Evolutionary conservation across 2,329 filamentous ascomycete species (phyloP).

Genomic region (Cladophialophora psammophila): DNA sequence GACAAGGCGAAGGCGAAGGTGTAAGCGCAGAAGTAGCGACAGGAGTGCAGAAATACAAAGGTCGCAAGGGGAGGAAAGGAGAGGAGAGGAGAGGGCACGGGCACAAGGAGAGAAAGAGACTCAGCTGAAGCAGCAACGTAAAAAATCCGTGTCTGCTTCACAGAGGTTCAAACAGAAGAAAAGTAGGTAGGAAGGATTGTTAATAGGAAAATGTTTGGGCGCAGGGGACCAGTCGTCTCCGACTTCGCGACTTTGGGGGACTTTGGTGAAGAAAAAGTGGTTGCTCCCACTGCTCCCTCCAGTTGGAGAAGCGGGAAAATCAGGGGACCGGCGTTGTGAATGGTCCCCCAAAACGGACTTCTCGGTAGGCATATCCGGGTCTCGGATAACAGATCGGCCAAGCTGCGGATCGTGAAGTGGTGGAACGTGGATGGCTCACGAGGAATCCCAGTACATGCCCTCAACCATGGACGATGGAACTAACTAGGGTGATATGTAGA

Average conservation of each 20-base stretch:
- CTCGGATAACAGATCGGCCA: conserved; percentile 13
- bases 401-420: neutral
- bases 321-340: conserved; percentile 5
- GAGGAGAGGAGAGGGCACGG: neutral
- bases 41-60: neutral
- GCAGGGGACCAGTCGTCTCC: conserved; percentile 5
- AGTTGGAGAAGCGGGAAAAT: conserved; percentile 24
- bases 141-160: neutral
- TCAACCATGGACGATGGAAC: neutral
- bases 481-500: neutral
- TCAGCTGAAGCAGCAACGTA: neutral
- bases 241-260: conserved; percentile 6
- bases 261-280: neutral
- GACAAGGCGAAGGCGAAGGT: neutral
- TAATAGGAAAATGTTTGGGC: conserved; percentile 1
- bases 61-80: neutral
- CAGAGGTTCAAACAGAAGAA: neutral
- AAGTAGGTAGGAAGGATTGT: neutral
- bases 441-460: neutral
- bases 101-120: neutral
- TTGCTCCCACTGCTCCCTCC: neutral
- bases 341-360: neutral
- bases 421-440: neutral
- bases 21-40: neutral
- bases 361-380: neutral